phyloP scores from a whole-genome alignment of 305 asterid genomes.

The Fraxinus nigra region DNA sequence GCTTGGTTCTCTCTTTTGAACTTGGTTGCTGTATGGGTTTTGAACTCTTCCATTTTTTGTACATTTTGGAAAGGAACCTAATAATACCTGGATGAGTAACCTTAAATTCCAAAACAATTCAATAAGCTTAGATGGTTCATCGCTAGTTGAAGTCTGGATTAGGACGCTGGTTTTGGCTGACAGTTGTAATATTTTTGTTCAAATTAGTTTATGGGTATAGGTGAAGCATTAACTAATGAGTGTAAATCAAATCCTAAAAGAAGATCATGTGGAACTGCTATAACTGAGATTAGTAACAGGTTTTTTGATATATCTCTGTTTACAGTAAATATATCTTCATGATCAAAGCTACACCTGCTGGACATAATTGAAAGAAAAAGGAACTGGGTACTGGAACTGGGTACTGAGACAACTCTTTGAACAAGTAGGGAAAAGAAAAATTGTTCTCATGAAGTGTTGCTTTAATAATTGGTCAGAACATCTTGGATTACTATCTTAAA shows the following conservation, averaged over 20 bases:
- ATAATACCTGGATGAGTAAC: background rate
- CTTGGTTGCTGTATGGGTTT: constrained; percentile 17
- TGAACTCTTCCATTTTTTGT: background rate
- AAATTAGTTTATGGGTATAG: background rate
- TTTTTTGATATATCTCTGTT: background rate
- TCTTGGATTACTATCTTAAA: background rate
- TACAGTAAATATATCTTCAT: background rate
- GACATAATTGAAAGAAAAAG: background rate
- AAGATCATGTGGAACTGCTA: background rate
- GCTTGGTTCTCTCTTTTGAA: constrained; percentile 13
- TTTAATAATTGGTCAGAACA: background rate
- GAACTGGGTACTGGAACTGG: background rate
- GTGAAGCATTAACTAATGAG: background rate
- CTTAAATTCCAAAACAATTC: background rate
- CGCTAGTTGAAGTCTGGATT: background rate
- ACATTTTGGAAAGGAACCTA: background rate
- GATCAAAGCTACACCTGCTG: background rate
- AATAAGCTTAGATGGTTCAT: background rate
- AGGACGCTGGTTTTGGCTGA: background rate
- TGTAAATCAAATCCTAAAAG: background rate
- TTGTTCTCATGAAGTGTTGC: background rate
- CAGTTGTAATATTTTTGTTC: background rate
- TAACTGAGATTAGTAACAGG: background rate
- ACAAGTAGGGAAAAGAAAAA: background rate
- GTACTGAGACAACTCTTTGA: background rate